Evolutionary conservation across 192 early-diverging fungal genomes (phyloP), one percentile per base, ranked within the genome.

Genomic region (Umbelopsis isabellina): DNA sequence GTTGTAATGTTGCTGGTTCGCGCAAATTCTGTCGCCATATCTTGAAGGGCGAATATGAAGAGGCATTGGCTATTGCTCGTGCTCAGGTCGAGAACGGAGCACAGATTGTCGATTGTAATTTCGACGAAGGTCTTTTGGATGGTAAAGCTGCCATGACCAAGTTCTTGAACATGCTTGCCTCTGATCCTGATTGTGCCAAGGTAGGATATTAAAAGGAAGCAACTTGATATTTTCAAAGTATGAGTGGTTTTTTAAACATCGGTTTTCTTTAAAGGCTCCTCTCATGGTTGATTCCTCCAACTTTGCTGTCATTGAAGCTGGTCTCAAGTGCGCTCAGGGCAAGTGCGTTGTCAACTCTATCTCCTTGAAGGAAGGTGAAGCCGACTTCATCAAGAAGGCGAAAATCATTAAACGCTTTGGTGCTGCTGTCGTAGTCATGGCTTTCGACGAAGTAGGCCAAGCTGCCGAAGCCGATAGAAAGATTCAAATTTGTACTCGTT

Each of bases 311-410:
- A 89, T 98, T 35, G 87, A 95, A 68, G 96, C 96, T 3, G 96
- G 96, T 25, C 85, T 98, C 71, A 96, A 95, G 80, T 98, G 95
- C 74, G 91, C 89, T 2, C 96, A 98, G 82, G 96, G 96, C 70
- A 98, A 98, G 76, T 97, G 95, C 75, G 96, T 98, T 67, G 96
- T 98, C 76, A 98, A 98, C 85, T 94, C 92, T 66, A 97, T 98
- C 71, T 94, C 92, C 41, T 82, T 98, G 69, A 98, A 98, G 81
- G 96, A 95, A 75, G 96, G 96, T 67, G 93, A 94, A 70, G 91
- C 78, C 33, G 96, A 97, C 69, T 98, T 97, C 75, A 83, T 96
- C 67, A 90, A 91, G 70, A 95, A 96, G 80, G 96, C 94, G 1
- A 88, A 86, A 47, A 89, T 96, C 37, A 88, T 97, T 74, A 90